Conservation (phyloP, 257 asterid genomes). For the Solanum piurae region DNA sequence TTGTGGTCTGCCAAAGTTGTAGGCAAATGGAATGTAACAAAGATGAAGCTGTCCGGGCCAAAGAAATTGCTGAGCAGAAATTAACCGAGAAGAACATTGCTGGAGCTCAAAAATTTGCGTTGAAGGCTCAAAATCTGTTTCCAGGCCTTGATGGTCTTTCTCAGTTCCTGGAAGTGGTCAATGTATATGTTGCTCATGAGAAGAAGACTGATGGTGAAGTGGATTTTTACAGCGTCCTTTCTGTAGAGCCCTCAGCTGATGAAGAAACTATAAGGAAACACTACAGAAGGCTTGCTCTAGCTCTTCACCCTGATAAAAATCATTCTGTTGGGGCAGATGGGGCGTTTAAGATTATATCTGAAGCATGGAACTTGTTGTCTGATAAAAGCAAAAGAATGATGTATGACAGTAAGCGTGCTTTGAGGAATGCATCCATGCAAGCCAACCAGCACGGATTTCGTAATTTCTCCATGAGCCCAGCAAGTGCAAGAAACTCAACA, state of each 20-base stretch:
- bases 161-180: slow-evolving; percentile 36
- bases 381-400: slow-evolving; percentile 28
- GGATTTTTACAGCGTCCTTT: slow-evolving; percentile 44
- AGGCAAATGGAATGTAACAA: slow-evolving; percentile 51
- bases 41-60: slow-evolving; percentile 52
- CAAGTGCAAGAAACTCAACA: slow-evolving; percentile 5
- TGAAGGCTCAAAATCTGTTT: slow-evolving; percentile 45
- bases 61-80: slow-evolving; percentile 44
- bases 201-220: slow-evolving; percentile 38
- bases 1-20: neutral
- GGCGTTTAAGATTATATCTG: slow-evolving; percentile 48
- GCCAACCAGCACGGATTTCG: neutral
- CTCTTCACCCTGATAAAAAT: slow-evolving; percentile 74
- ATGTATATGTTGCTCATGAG: slow-evolving; percentile 29
- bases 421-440: slow-evolving; percentile 4
- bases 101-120: slow-evolving; percentile 54
- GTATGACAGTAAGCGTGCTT: slow-evolving; percentile 21
- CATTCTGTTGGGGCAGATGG: slow-evolving; percentile 57
- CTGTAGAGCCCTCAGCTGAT: slow-evolving; percentile 34
- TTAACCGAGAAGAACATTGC: slow-evolving; percentile 33
- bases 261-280: slow-evolving; percentile 27
- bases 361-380: slow-evolving; percentile 52
- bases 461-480: slow-evolving; percentile 5
- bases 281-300: slow-evolving; percentile 40
- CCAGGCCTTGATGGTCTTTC: slow-evolving; percentile 61